Evolutionary conservation across 148 eudicot genomes (phyloP).

Genomic region (Drosera capensis): DNA sequence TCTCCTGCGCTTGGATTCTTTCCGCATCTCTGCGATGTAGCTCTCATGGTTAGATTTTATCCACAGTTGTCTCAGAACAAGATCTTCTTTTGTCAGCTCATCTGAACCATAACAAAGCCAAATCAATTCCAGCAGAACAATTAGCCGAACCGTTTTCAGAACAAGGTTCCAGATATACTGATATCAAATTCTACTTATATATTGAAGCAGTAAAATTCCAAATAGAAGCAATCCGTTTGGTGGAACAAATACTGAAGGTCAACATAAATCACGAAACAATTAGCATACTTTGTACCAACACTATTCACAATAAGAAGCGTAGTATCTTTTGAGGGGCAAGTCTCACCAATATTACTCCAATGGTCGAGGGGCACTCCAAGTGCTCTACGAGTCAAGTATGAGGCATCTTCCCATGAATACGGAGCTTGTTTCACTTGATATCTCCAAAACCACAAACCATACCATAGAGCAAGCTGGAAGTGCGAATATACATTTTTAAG

Average conservation of each 20-base stretch:
- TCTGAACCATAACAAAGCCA: constrained; percentile 17
- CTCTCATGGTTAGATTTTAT: constrained; percentile 57
- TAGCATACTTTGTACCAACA: neutral
- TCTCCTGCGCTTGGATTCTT: constrained; percentile 95
- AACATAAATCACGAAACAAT: neutral
- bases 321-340: neutral
- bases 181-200: too few relatives aligned
- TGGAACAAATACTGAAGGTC: neutral
- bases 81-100: constrained; percentile 71
- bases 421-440: constrained; percentile 55
- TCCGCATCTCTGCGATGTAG: constrained; percentile 67
- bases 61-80: constrained; percentile 68
- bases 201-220: too few relatives aligned
- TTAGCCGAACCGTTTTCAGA: neutral
- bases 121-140: neutral
- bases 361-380: constrained; percentile 46
- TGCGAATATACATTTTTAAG: neutral
- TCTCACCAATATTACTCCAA: constrained; percentile 60
- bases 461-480: constrained; percentile 65
- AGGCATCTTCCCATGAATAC: constrained; percentile 87
- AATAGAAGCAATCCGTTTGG: too few relatives aligned
- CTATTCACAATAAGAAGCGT: neutral
- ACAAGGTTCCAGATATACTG: neutral
- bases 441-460: constrained; percentile 79
- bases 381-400: constrained; percentile 62